Evolutionary conservation across 441 rosid genomes (phyloP), one percentile per base, ranked within the genome.

Genomic region (Bocquillonia castaneifolia): DNA sequence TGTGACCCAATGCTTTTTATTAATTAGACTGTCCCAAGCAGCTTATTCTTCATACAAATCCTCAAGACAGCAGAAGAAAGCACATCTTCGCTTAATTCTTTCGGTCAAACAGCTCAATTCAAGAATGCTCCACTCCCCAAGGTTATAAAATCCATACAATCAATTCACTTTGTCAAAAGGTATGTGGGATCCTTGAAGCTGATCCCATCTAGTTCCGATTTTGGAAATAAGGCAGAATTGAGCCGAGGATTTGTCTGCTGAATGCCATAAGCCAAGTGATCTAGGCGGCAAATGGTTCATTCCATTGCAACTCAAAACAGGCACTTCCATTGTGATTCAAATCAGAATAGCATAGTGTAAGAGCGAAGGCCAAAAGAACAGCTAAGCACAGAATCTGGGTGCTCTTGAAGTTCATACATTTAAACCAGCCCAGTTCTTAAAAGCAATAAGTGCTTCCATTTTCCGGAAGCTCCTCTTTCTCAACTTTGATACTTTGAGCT

Each of bases 351-450:
- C 39, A 37, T 31, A 53, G 55, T 15, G 17, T 57, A n/a, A 18
- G 47, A 32, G 29, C 47, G 39, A 61, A 47, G 39, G 15, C 59
- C 53, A 40, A 39, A 45, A 59, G 52, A 56, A 47, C 39, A 28
- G 39, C 42, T 6, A 29, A 32, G 36, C 50, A 13, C 26, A 59
- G 42, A 8, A 29, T 8, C 29, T 20, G 14, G 14, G 58, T 39
- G 36, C 34, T 2, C 37, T 52, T 40, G 39, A 56, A 60, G 45
- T 70, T 89, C 80, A 88, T 63, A 89, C 84, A 78, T 73, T 90
- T 53, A 94, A 81, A 75, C 99, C 97, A 77, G 86, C 98, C 98
- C 98, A 94, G 68, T 87, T 92, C 89, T 92, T 92, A 81, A 92
- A 94, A 55, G 94, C 93, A 74, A 92, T 68, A 29, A 94, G 90